Base-by-base conservation (phyloP, 2,329 filamentous ascomycete genomes). In the Aureobasidium sp. region DNA sequence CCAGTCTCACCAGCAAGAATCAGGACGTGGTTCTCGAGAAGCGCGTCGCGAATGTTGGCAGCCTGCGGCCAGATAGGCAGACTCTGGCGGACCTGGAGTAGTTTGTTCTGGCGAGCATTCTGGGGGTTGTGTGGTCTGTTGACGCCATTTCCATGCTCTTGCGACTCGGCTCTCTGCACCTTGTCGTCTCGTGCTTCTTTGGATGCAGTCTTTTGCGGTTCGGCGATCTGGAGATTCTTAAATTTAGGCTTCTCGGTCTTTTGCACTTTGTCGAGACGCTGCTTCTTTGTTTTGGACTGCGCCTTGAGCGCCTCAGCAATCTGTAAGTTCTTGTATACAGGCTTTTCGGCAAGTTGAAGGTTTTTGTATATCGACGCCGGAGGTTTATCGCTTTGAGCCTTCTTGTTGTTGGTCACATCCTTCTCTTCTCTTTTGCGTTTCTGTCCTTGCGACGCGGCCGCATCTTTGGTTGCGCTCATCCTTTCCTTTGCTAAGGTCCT, bases 1-100 rank as follows among this genome's bases (percentile, higher is more conserved):
- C 94, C 94, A 0, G 94, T 99, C 74, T 97, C 93, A 77, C 93
- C 93, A 2, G 94, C 88, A 14, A 99, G 78, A 0, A 99, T 81
- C 57, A 99, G 82, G 1, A 96, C 84, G 68, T 95, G 84, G 37
- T 83, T 70, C 16, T 71, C 76, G 13, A 78, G 78, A 7, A 96
- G 76, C 2, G 83, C 79, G 16, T 79, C 70, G 39, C 85, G 84
- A 54, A 97, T 95, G 30, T 87, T 81, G 37, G 86, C 78, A 51
- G 84, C 84, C 65, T 91, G 83, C 4, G 82, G 76, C 85, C 90
- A 96, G 66, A 97, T 93, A 0, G 92, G 92, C 3, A 97, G 81
- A 14, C 84, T 79, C 70, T 88, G 34, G 54, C 60, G 60, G 27
- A 59, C 49, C 59, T 62, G 44, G 14, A 58, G 61, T 9, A 62